Evolutionary conservation across 1,139 yeast species (phyloP).

Genomic region (Suhomyces taliae): DNA sequence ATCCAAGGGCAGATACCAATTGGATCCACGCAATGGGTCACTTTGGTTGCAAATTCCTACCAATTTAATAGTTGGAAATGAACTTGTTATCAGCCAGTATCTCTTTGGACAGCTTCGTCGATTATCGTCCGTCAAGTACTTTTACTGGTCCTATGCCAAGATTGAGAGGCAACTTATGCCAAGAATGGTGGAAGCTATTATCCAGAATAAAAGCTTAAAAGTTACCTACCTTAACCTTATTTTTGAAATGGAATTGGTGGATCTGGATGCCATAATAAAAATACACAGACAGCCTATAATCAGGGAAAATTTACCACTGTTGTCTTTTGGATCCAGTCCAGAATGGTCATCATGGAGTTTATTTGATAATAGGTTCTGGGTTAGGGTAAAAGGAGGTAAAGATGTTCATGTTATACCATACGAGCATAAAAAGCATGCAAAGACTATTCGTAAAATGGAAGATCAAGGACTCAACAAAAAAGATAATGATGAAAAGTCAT

Average conservation of each 20-base stretch:
- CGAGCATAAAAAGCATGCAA: slow-evolving; percentile 16
- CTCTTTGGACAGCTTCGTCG: slow-evolving; percentile 34
- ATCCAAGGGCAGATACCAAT: background rate
- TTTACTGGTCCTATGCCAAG: slow-evolving; percentile 49
- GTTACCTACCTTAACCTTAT: slow-evolving; percentile 7
- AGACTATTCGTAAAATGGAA: background rate
- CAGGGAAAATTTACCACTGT: background rate
- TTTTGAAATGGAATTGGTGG: background rate
- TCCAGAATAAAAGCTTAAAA: background rate
- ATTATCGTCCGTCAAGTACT: slow-evolving; percentile 42
- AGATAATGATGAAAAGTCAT: background rate
- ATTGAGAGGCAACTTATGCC: slow-evolving; percentile 38
- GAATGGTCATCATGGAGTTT: slow-evolving; percentile 8
- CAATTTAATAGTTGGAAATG: slow-evolving; percentile 12
- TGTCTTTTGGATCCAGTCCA: background rate
- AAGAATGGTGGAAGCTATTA: slow-evolving; percentile 11
- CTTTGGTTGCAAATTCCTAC: slow-evolving; percentile 7
- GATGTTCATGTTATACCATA: slow-evolving; percentile 22
- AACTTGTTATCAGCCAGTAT: slow-evolving; percentile 30
- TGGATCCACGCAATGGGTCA: slow-evolving; percentile 11
- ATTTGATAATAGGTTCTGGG: slow-evolving; percentile 41
- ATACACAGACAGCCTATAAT: slow-evolving; percentile 7
- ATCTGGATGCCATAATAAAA: background rate
- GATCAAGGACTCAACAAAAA: too few species aligned
- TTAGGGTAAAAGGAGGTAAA: slow-evolving; percentile 19